phyloP scores from a whole-genome alignment of 352 stramenopile genomes.

The Phytophthora tentaculata region DNA sequence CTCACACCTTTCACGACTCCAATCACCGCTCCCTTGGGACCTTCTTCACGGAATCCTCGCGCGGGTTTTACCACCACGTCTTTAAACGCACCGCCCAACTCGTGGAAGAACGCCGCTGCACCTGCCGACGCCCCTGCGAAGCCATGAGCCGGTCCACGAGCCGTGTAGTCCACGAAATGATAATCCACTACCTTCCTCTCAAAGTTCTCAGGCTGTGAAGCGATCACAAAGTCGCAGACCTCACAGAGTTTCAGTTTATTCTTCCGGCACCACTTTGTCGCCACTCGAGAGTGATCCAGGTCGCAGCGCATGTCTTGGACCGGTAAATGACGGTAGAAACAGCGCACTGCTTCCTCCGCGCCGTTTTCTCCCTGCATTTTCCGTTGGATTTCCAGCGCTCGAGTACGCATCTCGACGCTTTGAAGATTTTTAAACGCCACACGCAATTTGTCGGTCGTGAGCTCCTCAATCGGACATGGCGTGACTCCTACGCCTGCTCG shows the following conservation, averaged over 20 bases:
- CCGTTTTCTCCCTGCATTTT: conserved; percentile 86
- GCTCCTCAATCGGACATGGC: conserved; percentile 76
- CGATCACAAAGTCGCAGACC: conserved; percentile 59
- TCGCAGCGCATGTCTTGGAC: conserved; percentile 88
- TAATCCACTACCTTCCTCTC: conserved; percentile 58
- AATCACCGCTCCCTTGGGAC: conserved; percentile 53
- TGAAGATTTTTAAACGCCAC: conserved; percentile 71
- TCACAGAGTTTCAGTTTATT: conserved; percentile 60
- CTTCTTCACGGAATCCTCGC: conserved; percentile 53
- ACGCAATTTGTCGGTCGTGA: conserved; percentile 79
- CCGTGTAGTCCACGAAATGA: conserved; percentile 59
- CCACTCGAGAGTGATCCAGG: conserved; percentile 43
- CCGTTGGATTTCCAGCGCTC: conserved; percentile 51
- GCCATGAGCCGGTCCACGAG: conserved; percentile 46
- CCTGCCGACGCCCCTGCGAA: conserved; percentile 47
- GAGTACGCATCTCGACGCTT: conserved; percentile 43
- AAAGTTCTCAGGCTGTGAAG: conserved; percentile 45
- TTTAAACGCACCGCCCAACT: conserved; percentile 55
- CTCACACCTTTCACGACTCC: conserved; percentile 51
- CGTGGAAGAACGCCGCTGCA: conserved; percentile 54
- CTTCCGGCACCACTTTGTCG: conserved; percentile 62
- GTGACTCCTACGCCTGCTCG: conserved; percentile 80
- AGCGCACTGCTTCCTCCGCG: conserved; percentile 73
- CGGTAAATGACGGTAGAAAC: conserved; percentile 87
- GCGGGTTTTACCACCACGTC: conserved; percentile 55